Conservation (phyloP, 371 early-diverging fungal species). For the Chytridiales sp. region DNA sequence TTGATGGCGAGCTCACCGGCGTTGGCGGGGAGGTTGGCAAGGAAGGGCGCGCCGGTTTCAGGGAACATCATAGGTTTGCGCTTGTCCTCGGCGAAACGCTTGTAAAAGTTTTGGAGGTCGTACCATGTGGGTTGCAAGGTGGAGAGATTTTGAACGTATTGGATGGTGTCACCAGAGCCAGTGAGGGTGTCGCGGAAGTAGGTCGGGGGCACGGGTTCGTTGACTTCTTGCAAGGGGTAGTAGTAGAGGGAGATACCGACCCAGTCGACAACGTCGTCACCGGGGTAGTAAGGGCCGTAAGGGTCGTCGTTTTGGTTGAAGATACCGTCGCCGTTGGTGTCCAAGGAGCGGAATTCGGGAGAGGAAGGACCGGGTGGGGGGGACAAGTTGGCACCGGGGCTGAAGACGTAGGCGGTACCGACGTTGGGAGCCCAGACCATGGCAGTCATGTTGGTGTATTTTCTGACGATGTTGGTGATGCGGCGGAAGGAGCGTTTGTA, state of each 20-base stretch:
- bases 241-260: slow-evolving; percentile 38
- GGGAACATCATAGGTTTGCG: slow-evolving; percentile 39
- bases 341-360: slow-evolving; percentile 33
- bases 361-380: not conserved
- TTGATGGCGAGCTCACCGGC: slow-evolving; percentile 34
- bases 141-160: not conserved
- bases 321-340: slow-evolving; percentile 38
- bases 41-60: slow-evolving; percentile 31
- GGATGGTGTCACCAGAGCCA: slow-evolving; percentile 5
- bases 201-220: slow-evolving; percentile 13
- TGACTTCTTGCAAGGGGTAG: slow-evolving; percentile 14
- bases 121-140: not conserved
- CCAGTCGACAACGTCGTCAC: slow-evolving; percentile 54
- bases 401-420: slow-evolving; percentile 17
- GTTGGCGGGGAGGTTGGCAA: slow-evolving; percentile 8
- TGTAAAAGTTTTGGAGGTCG: slow-evolving; percentile 25
- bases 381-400: not conserved
- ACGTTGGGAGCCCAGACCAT: slow-evolving; percentile 49
- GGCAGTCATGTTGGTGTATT: slow-evolving; percentile 35
- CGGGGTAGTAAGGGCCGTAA: slow-evolving; percentile 48
- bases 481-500: slow-evolving; percentile 12
- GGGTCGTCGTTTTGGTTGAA: slow-evolving; percentile 39
- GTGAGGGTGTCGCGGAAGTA: slow-evolving; percentile 14
- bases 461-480: slow-evolving; percentile 18
- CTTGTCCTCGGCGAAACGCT: slow-evolving; percentile 16